Evolutionary conservation across 2,329 filamentous ascomycete genomes (phyloP).

Genomic region (Colletotrichum sp.): DNA sequence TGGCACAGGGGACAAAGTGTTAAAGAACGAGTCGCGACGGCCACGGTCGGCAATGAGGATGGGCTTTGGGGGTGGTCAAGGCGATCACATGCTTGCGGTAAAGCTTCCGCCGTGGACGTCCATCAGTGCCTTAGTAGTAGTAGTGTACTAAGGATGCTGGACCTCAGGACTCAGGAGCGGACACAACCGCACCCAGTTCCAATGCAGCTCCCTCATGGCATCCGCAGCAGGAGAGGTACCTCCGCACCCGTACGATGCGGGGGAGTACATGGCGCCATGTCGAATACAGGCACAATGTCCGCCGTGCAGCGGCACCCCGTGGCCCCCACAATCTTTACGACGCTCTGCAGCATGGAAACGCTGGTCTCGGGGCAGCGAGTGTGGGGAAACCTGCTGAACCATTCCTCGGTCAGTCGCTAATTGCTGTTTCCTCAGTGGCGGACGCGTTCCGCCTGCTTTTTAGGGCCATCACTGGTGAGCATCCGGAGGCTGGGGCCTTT

Average conservation of each 20-base stretch:
- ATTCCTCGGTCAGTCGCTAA: neutral
- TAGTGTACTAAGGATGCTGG: neutral
- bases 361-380: neutral
- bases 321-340: neutral
- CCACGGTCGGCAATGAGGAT: constrained; percentile 14
- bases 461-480: neutral
- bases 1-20: neutral
- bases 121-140: neutral
- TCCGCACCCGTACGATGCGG: neutral
- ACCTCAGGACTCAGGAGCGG: neutral
- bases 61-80: neutral
- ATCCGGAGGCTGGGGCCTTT: neutral
- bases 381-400: neutral
- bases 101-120: neutral
- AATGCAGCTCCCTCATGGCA: neutral
- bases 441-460: neutral
- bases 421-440: neutral
- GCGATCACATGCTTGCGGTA: constrained; percentile 16
- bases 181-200: neutral
- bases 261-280: neutral
- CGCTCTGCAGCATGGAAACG: neutral
- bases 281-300: neutral
- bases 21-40: constrained; percentile 20
- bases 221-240: neutral
- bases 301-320: neutral